Percentiles rank a stretch among this genome's conserved stretches.
These are phyloP conservation scores for Eurotiales sp. DNA, from an alignment of 2,329 filamentous ascomycete genomes.

Conservation along the genomic window DNA sequence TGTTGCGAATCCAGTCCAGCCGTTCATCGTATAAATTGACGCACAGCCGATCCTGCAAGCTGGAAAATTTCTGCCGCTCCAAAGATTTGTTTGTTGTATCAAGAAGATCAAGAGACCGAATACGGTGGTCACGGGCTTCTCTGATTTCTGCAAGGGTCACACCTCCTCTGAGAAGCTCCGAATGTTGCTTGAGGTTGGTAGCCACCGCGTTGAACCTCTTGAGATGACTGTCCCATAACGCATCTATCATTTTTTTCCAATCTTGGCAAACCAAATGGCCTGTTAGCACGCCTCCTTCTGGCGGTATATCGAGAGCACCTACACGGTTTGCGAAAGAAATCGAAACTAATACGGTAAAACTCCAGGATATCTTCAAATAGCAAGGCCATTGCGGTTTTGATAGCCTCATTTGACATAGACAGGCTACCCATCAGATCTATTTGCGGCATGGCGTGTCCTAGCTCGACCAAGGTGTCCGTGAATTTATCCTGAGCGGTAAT, in stretches of 20 bases:
- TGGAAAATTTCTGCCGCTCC: slow-evolving; percentile 7
- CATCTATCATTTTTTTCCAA: slow-evolving; percentile 26
- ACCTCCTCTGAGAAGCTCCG: slow-evolving; percentile 16
- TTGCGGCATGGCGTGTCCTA: background rate
- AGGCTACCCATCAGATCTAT: background rate
- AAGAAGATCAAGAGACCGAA: background rate
- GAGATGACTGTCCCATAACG: slow-evolving; percentile 27
- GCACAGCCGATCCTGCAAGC: background rate
- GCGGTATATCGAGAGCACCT: slow-evolving; percentile 13
- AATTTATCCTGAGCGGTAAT: slow-evolving; percentile 24
- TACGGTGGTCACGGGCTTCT: slow-evolving; percentile 16
- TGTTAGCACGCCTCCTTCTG: background rate
- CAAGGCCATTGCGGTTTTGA: slow-evolving; percentile 27
- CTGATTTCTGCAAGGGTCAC: slow-evolving; percentile 18
- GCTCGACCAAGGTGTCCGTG: slow-evolving; percentile 17
- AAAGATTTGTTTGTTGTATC: slow-evolving; percentile 12
- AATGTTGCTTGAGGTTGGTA: slow-evolving; percentile 14
- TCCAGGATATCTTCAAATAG: slow-evolving; percentile 38
- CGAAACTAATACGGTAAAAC: slow-evolving; percentile 29
- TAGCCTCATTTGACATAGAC: slow-evolving; percentile 15
- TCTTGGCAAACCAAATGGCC: slow-evolving; percentile 17
- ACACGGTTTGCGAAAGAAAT: slow-evolving; percentile 30
- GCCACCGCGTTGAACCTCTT: slow-evolving; percentile 19
- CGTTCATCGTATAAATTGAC: slow-evolving; percentile 17
- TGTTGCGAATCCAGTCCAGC: slow-evolving; percentile 8